Conservation (phyloP, 164 flowering plant species). For the Houttuynia cordata region DNA sequence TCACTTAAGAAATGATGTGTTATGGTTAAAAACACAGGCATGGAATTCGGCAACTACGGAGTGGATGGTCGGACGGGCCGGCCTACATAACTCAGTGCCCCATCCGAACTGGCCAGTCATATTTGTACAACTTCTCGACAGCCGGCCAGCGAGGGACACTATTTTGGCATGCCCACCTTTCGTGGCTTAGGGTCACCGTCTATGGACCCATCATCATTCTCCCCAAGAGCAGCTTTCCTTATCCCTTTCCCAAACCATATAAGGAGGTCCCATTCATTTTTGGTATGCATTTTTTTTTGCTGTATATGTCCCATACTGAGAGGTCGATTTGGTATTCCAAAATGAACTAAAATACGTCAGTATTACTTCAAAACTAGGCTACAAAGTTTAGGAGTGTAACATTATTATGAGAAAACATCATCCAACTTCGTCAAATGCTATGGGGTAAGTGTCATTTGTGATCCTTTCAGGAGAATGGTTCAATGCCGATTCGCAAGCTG, state of each 20-base stretch:
- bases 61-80: constrained; percentile 53
- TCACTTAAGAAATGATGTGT: too few relatives aligned
- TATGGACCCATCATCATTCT: constrained; percentile 41
- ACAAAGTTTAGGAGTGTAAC: too few relatives aligned
- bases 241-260: constrained; percentile 39
- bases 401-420: too few relatives aligned
- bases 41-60: constrained; percentile 32
- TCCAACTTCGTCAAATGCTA: too few relatives aligned
- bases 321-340: too few relatives aligned
- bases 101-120: constrained; percentile 32
- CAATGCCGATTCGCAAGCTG: constrained; percentile 36
- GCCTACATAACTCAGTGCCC: constrained; percentile 49
- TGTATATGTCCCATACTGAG: too few relatives aligned
- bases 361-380: too few relatives aligned
- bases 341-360: too few relatives aligned
- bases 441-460: too few relatives aligned
- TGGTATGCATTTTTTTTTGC: constrained; percentile 23
- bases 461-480: constrained; percentile 41
- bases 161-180: constrained; percentile 41
- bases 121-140: constrained; percentile 44
- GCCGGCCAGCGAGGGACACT: constrained; percentile 42
- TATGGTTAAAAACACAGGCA: constrained; percentile 22
- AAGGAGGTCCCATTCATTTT: constrained; percentile 35
- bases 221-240: constrained; percentile 23
- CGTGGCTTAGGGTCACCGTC: constrained; percentile 38